Evolutionary conservation across 2,329 filamentous ascomycete genomes (phyloP), one percentile per base, ranked within the genome.

Genomic region (Colletotrichum destructivum): DNA sequence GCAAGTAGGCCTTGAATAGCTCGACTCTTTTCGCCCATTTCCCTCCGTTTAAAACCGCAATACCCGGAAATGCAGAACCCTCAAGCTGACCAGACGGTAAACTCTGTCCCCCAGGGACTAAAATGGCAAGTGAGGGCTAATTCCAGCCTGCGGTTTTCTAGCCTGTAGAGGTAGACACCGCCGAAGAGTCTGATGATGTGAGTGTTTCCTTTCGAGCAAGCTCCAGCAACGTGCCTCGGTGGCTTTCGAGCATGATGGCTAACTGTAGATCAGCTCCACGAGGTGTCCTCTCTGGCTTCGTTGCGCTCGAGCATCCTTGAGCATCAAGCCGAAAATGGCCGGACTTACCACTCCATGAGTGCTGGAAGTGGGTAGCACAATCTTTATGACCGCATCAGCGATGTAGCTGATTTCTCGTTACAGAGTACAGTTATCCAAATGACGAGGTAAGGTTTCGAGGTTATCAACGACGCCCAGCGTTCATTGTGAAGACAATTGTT

Each of bases 301-400:
- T 12, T 62, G 13, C 40, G 56, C 23, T 82, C 81, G 0, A 84
- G 81, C 62, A 82, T 84, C 49, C 66, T 78, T 44, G 72, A 77
- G 18, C 78, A 80, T 71, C 78, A 81, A 5, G 75, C 77, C 13
- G 82, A 83, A 63, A 81, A 83, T 69, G 81, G 81, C 6, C 74
- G 82, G 26, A 82, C 79, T 0, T 83, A 82, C 42, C 79, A 83
- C 57, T 75, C 80, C 4, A 82, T 67, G 65, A 49, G 62, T 16
- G 23, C 38, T 6, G 51, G 62, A 38, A 64, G 62, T 64, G 11
- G 38, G 51, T 64, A 3, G 13, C 15, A 7, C 4, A 18, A 35
- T 31, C 8, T 7, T 9, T 9, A 23, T 52, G 7, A 15, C 9
- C 13, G 5, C 23, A 16, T 15, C 2, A n/a, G 23, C 7, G 15